A percentile compares a stretch with the other conserved stretches of the same genome.
Evolutionary conservation across 805 yeast species (phyloP).

Genomic region (Limtongozyma cylindracea): DNA sequence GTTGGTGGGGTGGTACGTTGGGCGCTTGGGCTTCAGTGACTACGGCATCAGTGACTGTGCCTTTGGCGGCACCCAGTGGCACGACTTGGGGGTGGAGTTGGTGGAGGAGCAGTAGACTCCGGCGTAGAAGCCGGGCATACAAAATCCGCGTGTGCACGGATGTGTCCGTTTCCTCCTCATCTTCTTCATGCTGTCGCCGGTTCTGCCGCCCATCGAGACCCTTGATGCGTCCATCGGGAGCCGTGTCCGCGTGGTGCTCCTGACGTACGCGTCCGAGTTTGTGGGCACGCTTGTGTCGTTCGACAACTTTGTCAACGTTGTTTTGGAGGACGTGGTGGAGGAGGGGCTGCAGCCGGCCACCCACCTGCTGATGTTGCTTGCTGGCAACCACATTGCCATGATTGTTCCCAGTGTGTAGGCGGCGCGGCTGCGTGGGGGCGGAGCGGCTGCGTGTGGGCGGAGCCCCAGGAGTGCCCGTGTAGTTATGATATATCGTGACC

Average conservation of each 20-base stretch:
- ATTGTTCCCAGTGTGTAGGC: too few relatives aligned
- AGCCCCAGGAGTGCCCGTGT: too few relatives aligned
- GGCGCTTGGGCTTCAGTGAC: slow-evolving; percentile 54
- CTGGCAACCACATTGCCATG: slow-evolving; percentile 55
- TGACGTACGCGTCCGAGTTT: slow-evolving; percentile 45
- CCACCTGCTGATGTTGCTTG: slow-evolving; percentile 32
- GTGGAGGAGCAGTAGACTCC: slow-evolving; percentile 14
- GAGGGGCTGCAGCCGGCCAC: slow-evolving; percentile 18
- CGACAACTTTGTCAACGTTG: slow-evolving; percentile 87
- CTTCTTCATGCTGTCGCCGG: too few relatives aligned
- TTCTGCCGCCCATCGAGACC: too few relatives aligned
- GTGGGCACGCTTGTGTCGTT: slow-evolving; percentile 79
- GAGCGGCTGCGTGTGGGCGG: too few relatives aligned
- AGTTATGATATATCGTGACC: too few relatives aligned
- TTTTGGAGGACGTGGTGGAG: slow-evolving; percentile 61
- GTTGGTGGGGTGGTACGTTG: slow-evolving; percentile 55
- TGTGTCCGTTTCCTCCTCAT: too few relatives aligned
- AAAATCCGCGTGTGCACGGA: too few relatives aligned
- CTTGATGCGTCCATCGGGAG: slow-evolving; percentile 22
- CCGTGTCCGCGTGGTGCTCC: slow-evolving; percentile 45
- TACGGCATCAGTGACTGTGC: slow-evolving; percentile 36
- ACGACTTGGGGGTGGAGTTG: slow-evolving; percentile 23
- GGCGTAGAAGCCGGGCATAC: too few relatives aligned
- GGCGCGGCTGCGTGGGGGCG: too few relatives aligned
- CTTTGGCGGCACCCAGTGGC: slow-evolving; percentile 37